Evolutionary conservation across 805 yeast genomes (phyloP), one percentile per base, ranked within the genome.

Genomic region (Candida lessepsii): DNA sequence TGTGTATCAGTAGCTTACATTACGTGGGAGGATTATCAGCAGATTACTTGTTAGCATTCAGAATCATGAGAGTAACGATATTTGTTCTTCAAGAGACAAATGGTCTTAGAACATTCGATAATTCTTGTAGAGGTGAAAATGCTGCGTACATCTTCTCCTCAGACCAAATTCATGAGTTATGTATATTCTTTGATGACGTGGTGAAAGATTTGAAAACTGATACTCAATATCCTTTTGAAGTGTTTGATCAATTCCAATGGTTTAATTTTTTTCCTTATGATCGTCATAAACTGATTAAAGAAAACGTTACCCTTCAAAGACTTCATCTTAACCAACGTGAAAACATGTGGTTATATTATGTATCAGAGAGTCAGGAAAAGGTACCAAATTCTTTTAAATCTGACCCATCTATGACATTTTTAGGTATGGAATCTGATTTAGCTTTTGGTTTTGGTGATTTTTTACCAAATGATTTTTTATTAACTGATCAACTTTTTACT

Each of bases 241-340:
- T 21, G 5, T 28, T 29, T 10, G 23, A 21, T 5, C 21, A 34
- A 6, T 33, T 33, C 24, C 16, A 33, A 17, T 47, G 50, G 50
- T 37, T 47, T 9, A 38, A 47, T 27, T 30, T 44, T 4, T 16
- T 41, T 13, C 41, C 47, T 11, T 44, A 35, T 36, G 46, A 47
- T 33, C 18, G 17, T n/a, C 17, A 8, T 14, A 39, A 35, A 23
- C 23, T 30, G 27, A 9, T 31, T 11, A 39, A 35, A 1, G 49
- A 45, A 18, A 47, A 45, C 33, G 10, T 45, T 4, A 23, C 29
- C 9, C 21, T 40, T 7, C 51, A 47, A 28, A 34, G 48, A 17
- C 23, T 38, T n/a, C 45, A 45, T 28, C 16, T 47, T 4, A 16
- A 24, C 13, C 51, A 47, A 28, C 11, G 39, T 3, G 49, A 45